A percentile compares a stretch with the other conserved stretches of the same genome.
These are phyloP conservation scores for Pseudogymnoascus destructans DNA, from an alignment of 2,329 filamentous ascomycete genomes.

Conservation along the genomic window DNA sequence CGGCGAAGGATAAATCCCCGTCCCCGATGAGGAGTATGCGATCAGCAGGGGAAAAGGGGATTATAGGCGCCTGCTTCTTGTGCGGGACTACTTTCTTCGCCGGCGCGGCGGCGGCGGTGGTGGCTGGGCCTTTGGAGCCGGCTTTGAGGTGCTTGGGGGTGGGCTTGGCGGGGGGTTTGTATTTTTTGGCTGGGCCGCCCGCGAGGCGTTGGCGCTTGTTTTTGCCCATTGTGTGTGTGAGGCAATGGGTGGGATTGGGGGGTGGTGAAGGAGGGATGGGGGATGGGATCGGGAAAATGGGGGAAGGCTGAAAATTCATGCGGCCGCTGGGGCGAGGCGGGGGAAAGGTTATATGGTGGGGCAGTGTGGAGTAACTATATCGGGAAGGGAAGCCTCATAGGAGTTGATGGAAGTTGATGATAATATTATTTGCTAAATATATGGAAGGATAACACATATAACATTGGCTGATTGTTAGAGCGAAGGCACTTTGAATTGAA, in stretches of 20 bases:
- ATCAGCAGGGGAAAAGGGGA: conserved; percentile 55
- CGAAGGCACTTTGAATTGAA: background rate
- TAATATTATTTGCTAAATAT: background rate
- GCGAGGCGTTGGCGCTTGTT: conserved; percentile 18
- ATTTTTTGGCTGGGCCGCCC: conserved; percentile 13
- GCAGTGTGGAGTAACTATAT: background rate
- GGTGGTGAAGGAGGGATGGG: background rate
- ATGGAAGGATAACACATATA: background rate
- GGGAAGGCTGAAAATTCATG: conserved; percentile 6
- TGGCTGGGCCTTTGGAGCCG: background rate
- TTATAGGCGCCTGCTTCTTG: conserved; percentile 31
- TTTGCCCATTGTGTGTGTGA: conserved; percentile 18
- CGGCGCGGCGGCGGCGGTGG: conserved; percentile 8
- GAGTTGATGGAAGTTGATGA: background rate
- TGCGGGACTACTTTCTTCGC: background rate
- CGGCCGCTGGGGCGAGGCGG: conserved; percentile 3
- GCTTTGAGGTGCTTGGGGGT: conserved; percentile 12
- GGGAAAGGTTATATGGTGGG: conserved; percentile 1
- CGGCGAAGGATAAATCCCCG: conserved; percentile 67
- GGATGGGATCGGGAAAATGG: background rate
- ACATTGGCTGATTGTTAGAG: background rate
- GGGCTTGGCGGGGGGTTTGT: conserved; percentile 10
- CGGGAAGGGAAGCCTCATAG: background rate
- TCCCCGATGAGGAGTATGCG: conserved; percentile 67
- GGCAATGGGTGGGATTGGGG: background rate